A percentile compares a stretch with the other conserved stretches of the same genome.
phyloP scores from a whole-genome alignment of 257 asterid species.

The Solanum sitiens region DNA sequence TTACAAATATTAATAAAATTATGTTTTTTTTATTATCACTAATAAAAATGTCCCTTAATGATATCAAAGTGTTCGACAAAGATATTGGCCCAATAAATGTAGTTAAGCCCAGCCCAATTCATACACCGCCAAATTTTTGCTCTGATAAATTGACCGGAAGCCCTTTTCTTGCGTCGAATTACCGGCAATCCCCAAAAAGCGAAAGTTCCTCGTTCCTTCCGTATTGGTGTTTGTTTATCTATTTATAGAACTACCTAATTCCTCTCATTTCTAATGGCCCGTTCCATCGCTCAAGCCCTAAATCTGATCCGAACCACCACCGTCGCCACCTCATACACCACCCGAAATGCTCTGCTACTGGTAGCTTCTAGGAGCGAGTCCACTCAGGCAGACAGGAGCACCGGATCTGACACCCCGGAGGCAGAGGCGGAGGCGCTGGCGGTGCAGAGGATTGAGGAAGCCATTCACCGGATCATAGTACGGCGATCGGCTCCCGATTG shows the following conservation, averaged over 20 bases:
- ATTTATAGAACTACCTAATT: neutral
- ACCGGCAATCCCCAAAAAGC: neutral
- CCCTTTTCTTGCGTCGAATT: neutral
- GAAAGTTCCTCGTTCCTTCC: neutral
- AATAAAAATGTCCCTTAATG: neutral
- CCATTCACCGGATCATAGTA: slow-evolving; percentile 37
- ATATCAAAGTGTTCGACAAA: neutral
- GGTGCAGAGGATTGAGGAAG: slow-evolving; percentile 57
- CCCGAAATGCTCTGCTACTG: neutral
- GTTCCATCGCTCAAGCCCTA: slow-evolving; percentile 31
- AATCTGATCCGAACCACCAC: slow-evolving; percentile 4
- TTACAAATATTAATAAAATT: no score
- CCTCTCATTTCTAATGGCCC: slow-evolving; percentile 9
- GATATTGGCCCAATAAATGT: neutral
- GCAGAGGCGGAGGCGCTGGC: slow-evolving; percentile 26
- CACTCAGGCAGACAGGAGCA: slow-evolving; percentile 2
- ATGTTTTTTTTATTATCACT: neutral
- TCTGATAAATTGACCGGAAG: neutral
- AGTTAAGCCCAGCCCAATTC: neutral
- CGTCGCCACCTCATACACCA: neutral
- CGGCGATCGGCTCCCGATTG: slow-evolving; percentile 54
- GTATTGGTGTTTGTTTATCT: neutral
- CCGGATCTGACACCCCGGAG: slow-evolving; percentile 8
- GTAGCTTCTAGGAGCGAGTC: neutral
- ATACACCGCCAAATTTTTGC: neutral